Evolutionary conservation across 495 filamentous ascomycete species (phyloP), one percentile per base, ranked within the genome.

Genomic region (Daldinia loculata): DNA sequence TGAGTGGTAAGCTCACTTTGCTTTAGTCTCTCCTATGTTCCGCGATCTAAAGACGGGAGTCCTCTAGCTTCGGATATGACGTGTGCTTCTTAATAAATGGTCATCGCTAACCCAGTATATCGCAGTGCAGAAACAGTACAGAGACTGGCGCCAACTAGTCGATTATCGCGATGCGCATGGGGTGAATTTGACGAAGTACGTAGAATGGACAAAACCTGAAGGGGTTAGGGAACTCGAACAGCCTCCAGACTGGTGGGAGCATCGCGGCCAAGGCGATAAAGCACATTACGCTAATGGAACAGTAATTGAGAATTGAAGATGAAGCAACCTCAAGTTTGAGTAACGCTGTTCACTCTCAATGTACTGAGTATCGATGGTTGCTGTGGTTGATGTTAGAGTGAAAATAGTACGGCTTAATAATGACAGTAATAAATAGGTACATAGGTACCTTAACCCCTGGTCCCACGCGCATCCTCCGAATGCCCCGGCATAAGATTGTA

Each of bases 1-100:
- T 71, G 69, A 69, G 66, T 59, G 66, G 59, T 69, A 32, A 63
- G 66, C 59, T 22, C 4, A 6, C 32, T 4, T 36, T 34, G 26
- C 26, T 27, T 27, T 27, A 27, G 26, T 27, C 26, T 27, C 26
- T 27, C 26, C 4, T 27, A 27, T 26, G 3, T 26, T 26, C 24
- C 24, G 3, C 24, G 24, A 26, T 26, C 24, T 26, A 26, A 3
- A 26, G 24, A 26, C 24, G 24, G 24, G 24, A 52, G 11, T 26
- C 39, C 14, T 43, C 14, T 12, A 0, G 38, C 38, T 43, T 15
- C 14, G 39, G 39, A 43, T 24, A 22, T 0, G 17, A 38, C 39
- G 15, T 22, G 11, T 8, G 26, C 30, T 3, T 9, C 45, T 26
- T 19, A 32, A 2, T 0, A 56, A 38, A 24, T n/a, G 0, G 12